Base-by-base conservation (phyloP, 2,329 filamentous ascomycete species). In the Chaetomium olivaceum region DNA sequence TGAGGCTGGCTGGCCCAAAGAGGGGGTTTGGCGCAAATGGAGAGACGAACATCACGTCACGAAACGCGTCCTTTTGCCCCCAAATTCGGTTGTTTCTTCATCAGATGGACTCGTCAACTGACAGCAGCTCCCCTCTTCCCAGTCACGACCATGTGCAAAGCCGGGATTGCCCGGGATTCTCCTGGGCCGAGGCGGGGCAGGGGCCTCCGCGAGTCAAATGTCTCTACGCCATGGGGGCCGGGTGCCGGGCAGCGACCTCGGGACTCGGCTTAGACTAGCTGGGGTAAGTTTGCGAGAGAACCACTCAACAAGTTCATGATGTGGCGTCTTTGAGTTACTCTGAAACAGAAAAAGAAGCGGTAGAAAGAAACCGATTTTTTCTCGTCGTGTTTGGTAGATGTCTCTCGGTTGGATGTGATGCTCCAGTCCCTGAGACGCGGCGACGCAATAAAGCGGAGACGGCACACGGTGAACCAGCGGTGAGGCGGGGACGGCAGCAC, bases 401-500 rank as follows among this genome's bases (percentile, higher is more conserved):
- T 60, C 11, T 55, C 39, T 48, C 52, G 58, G 58, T 64, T 64
- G 58, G 63, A 57, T n/a, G 39, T 11, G 14, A 51, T n/a, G n/a
- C 58, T 12, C n/a, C 57, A 19, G 31, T 50, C 58, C 2, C 43
- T 57, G 57, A 57, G 63, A 64, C 58, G 58, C 58, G 50, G 57
- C 43, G 25, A 57, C 43, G 63, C 63, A 52, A 21, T 9, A 36
- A 60, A 60, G 62, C 62, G 62, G 62, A 56, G 62, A 43, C 33
- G 19, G 4, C 39, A 25, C 29, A 59, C 59, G 54, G 59, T 59
- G 58, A 31, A 36, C 14, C 19, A 12, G 64, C 60, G 64, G 60
- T 66, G 64, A 55, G 54, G 59, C 54, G 55, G 63, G 11, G 14
- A 51, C 63, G 54, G 58, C 63, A 64, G 36, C 31, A 27, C 16